phyloP scores from a whole-genome alignment of 1,284 basidiomycete genomes.

The Naganishia liquefaciens region DNA sequence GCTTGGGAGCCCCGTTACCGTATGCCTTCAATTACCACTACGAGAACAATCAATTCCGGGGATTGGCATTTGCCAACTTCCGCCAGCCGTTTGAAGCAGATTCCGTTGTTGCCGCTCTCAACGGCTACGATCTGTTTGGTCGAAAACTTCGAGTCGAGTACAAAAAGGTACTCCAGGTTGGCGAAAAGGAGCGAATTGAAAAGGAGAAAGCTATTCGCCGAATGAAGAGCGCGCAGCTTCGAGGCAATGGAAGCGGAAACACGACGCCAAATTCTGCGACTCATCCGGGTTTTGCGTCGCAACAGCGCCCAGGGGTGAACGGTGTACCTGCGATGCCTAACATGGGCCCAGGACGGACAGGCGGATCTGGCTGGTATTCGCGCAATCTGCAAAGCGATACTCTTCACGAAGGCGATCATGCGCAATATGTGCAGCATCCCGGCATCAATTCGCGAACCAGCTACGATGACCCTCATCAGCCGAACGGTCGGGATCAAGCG shows the following conservation, averaged over 20 bases:
- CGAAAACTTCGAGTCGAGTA: slow-evolving; percentile 98
- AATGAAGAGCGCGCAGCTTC: slow-evolving; percentile 94
- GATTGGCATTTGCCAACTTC: slow-evolving; percentile 98
- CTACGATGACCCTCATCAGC: slow-evolving; percentile 10
- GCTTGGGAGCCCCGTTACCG: slow-evolving; percentile 91
- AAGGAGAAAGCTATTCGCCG: slow-evolving; percentile 97
- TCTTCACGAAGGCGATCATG: neutral
- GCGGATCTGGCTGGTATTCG: slow-evolving; percentile 14
- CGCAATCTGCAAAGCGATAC: slow-evolving; percentile 9
- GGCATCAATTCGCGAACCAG: neutral
- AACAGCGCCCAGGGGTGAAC: slow-evolving; percentile 14
- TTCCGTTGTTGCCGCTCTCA: slow-evolving; percentile 86
- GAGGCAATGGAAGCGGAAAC: slow-evolving; percentile 54
- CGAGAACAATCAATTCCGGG: slow-evolving; percentile 94
- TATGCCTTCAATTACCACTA: slow-evolving; percentile 99
- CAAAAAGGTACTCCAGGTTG: slow-evolving; percentile 98
- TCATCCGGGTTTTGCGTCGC: slow-evolving; percentile 1
- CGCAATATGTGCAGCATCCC: slow-evolving; percentile 6
- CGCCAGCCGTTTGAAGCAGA: slow-evolving; percentile 87
- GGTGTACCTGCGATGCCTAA: slow-evolving; percentile 15
- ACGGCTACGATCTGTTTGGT: slow-evolving; percentile 86
- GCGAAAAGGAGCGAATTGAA: slow-evolving; percentile 98
- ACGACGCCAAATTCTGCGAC: slow-evolving; percentile 14
- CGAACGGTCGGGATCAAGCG: slow-evolving; percentile 11
- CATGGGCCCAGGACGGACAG: slow-evolving; percentile 1